Evolutionary conservation across 306 rosid species (phyloP), one percentile per base, ranked within the genome.

Genomic region (Biancaea sappan): DNA sequence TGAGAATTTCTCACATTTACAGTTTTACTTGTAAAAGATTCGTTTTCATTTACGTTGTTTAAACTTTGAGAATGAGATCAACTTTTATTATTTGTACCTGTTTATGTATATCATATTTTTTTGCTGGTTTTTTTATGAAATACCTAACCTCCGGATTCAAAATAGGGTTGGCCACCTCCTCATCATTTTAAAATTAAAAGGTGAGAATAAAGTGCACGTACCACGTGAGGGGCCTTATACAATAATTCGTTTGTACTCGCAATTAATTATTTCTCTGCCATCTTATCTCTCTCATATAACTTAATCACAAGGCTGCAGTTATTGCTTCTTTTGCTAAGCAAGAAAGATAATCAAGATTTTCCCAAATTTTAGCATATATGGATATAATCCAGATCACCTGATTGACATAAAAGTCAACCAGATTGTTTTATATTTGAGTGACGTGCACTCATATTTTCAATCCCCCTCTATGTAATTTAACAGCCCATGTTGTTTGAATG

Each of bases 201-300:
- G 47, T 44, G 65, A 29, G 69, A 80, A 69, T 70, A 53, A 75
- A 75, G 74, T 34, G 46, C 4, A 0, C 13, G 48, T n/a, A n/a
- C n/a, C n/a, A n/a, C n/a, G n/a, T n/a, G n/a, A n/a, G n/a, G n/a
- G n/a, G n/a, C n/a, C n/a, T n/a, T n/a, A n/a, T n/a, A n/a, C 9
- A 48, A 34, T 47, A 22, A 22, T 58, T 16, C 26, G 29, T 25
- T 28, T 19, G 8, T 22, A 16, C 56, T 44, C 21, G 0, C 2
- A 18, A 29, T 29, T 28, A 25, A 18, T 60, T 63, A 54, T 44
- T 59, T 28, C 12, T 60, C 16, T 41, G 28, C 35, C 61, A 58
- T 59, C 66, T 31, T 31, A 18, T n/a, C n/a, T n/a, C n/a, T n/a
- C n/a, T n/a, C n/a, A n/a, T n/a, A n/a, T n/a, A n/a, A n/a, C n/a